Percentiles rank a stretch among this genome's conserved stretches.
phyloP scores from a whole-genome alignment of 306 rosid genomes.

The Dryas alaskensis region DNA sequence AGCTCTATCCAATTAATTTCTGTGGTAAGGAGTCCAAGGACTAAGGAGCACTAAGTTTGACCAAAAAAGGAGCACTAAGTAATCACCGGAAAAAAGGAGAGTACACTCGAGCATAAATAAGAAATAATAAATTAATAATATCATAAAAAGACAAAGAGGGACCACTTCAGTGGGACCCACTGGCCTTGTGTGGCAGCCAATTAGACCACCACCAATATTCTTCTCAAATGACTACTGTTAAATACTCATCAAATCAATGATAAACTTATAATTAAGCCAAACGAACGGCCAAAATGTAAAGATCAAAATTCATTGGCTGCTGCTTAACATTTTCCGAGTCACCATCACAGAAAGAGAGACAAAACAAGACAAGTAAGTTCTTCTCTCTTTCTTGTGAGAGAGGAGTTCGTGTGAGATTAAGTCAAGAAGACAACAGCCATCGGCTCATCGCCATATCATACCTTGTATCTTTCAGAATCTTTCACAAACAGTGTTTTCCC shows the following conservation, averaged over 20 bases:
- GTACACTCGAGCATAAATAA: background rate
- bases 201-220: background rate
- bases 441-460: background rate
- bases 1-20: no score
- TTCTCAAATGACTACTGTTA: slow-evolving; percentile 13
- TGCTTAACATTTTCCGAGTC: slow-evolving; percentile 1
- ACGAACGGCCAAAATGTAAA: slow-evolving; percentile 22
- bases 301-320: background rate
- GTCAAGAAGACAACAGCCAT: slow-evolving; percentile 11
- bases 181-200: slow-evolving; percentile 6
- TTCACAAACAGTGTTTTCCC: background rate
- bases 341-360: background rate
- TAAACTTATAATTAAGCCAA: background rate
- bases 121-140: background rate
- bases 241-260: background rate
- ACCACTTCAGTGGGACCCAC: slow-evolving; percentile 2
- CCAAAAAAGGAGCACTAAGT: no score
- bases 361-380: background rate
- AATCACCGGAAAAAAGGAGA: background rate
- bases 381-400: background rate
- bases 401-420: background rate
- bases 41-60: no score
- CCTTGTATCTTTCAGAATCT: slow-evolving; percentile 3
- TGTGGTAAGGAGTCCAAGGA: no score
- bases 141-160: background rate